Conservation (phyloP, 2,329 filamentous ascomycete genomes). For the Saccharata proteae region DNA sequence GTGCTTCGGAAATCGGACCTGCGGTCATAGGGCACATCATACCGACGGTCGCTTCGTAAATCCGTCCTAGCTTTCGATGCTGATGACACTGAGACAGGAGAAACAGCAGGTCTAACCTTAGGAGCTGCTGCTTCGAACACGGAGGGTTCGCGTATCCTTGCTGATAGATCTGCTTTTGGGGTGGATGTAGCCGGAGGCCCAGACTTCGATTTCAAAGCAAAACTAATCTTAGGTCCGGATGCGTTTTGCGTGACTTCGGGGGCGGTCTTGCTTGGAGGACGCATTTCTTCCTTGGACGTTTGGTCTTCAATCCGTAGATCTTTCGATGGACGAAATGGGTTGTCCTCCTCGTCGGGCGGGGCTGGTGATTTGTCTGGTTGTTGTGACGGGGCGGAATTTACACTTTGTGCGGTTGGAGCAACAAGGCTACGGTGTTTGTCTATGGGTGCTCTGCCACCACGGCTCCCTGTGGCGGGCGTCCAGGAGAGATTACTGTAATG, state of each 20-base stretch:
- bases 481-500: conserved; percentile 61
- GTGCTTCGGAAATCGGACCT: conserved; percentile 19
- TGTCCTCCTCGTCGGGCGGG: conserved; percentile 43
- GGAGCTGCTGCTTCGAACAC: conserved; percentile 25
- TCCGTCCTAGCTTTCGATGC: conserved; percentile 4
- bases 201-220: conserved; percentile 72
- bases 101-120: conserved; percentile 19
- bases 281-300: conserved; percentile 41
- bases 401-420: conserved; percentile 11
- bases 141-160: conserved; percentile 22
- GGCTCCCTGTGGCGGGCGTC: conserved; percentile 46
- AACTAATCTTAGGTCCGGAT: conserved; percentile 67
- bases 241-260: conserved; percentile 41
- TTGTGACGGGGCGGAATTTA: conserved; percentile 7
- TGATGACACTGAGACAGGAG: background rate
- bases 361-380: conserved; percentile 15
- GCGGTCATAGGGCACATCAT: conserved; percentile 7
- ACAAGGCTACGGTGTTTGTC: conserved; percentile 17
- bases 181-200: conserved; percentile 42
- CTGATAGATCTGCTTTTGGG: conserved; percentile 36
- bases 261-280: conserved; percentile 42
- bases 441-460: conserved; percentile 37
- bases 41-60: conserved; percentile 5
- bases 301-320: conserved; percentile 55
- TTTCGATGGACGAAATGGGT: conserved; percentile 51